A percentile compares a stretch with the other conserved stretches of the same genome.
These are phyloP conservation scores for Jacaranda copaia DNA, from an alignment of 257 asterid species.

Conservation along the genomic window DNA sequence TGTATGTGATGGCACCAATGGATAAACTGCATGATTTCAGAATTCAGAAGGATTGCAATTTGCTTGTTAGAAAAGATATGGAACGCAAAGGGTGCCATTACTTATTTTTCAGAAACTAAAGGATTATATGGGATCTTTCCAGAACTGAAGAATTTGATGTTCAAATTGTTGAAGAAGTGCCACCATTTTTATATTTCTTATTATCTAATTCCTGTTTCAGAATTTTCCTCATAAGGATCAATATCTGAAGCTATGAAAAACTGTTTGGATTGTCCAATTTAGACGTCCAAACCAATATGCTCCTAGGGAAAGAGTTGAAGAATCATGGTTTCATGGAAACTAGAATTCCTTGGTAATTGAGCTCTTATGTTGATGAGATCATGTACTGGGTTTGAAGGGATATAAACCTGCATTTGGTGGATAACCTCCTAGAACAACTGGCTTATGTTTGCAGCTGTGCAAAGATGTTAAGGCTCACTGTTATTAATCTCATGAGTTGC, in stretches of 20 bases:
- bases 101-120: neutral
- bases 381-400: slow-evolving; percentile 20
- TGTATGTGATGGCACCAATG: neutral
- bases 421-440: slow-evolving; percentile 24
- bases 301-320: neutral
- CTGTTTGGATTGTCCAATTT: neutral
- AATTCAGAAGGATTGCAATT: neutral
- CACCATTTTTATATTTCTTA: neutral
- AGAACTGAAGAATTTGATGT: neutral
- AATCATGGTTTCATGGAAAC: neutral
- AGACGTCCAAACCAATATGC: neutral
- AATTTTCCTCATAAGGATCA: slow-evolving; percentile 11
- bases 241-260: neutral
- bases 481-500: slow-evolving; percentile 13
- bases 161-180: neutral
- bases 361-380: neutral
- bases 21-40: neutral
- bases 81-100: neutral
- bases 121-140: slow-evolving; percentile 10
- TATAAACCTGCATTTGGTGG: slow-evolving; percentile 13
- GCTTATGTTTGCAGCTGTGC: slow-evolving; percentile 3
- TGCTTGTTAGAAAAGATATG: neutral
- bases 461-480: neutral
- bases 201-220: neutral
- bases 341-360: neutral